Conservation (phyloP, 345 rosid species). For the Cardiospermum halicacabum region DNA sequence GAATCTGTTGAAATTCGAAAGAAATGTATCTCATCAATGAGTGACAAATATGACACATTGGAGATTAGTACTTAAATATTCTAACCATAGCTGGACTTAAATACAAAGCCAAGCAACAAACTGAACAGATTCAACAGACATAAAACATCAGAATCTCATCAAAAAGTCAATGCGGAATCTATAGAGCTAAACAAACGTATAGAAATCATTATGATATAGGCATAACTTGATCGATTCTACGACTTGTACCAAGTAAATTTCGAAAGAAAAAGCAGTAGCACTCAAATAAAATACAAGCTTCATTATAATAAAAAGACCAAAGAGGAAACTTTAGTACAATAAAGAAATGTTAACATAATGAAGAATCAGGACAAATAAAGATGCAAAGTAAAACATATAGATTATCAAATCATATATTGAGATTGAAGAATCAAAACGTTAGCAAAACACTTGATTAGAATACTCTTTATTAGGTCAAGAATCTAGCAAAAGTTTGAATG, state of each 20-base stretch:
- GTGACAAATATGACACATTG: conserved; percentile 17
- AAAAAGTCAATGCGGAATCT: conserved; percentile 2
- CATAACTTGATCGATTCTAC: neutral
- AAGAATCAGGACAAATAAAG: conserved; percentile 26
- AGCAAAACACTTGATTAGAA: conserved; percentile 9
- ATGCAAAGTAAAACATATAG: conserved; percentile 27
- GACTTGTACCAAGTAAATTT: conserved; percentile 13
- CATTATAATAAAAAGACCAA: neutral
- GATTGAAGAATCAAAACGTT: conserved; percentile 15
- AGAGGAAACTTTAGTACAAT: conserved; percentile 6
- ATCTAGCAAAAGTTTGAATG: conserved; percentile 10
- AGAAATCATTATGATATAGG: conserved; percentile 5
- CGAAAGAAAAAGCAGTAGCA: conserved; percentile 15
- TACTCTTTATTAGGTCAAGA: conserved; percentile 14
- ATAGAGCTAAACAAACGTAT: conserved; percentile 13
- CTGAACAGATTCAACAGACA: conserved; percentile 2
- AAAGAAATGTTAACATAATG: conserved; percentile 17
- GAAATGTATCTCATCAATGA: conserved; percentile 20
- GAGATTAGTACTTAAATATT: conserved; percentile 4
- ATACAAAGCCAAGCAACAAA: conserved; percentile 10
- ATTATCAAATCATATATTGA: conserved; percentile 11
- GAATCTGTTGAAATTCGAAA: conserved; percentile 38
- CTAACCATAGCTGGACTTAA: conserved; percentile 3
- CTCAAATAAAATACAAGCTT: conserved; percentile 11
- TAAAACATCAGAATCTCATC: conserved; percentile 16